Base-by-base conservation (phyloP, 2,329 filamentous ascomycete genomes). In the Fusarium dlaminii region DNA sequence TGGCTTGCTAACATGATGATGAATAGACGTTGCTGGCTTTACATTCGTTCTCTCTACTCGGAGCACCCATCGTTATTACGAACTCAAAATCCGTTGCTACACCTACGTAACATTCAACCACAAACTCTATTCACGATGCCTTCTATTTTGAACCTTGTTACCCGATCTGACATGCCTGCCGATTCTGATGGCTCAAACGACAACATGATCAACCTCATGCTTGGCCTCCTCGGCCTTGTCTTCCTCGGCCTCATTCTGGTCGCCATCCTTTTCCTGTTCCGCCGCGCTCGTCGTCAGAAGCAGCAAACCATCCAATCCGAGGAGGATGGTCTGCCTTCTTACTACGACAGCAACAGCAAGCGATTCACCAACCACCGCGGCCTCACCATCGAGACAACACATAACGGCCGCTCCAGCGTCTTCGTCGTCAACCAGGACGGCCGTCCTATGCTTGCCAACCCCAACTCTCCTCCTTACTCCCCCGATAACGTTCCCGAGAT, bases 401-500 rank as follows among this genome's bases (percentile, higher is more conserved):
- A 86, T 78, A 82, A 85, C 69, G 88, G 88, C 77, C 88, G 87
- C 75, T 90, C 91, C 63, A 94, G 94, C 70, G 88, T 96, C 75
- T 89, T 94, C 70, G 90, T 96, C 78, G 93, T 94, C 81, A 90
- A 93, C 78, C 92, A 94, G 82, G 94, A 96, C 83, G 90, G 92
- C 72, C 84, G 88, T 80, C 90, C 90, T 74, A 91, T 97, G 84
- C 90, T 96, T 75, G 88, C 91, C 74, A 93, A 93, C 83, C 93
- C 93, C 37, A 87, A 89, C 68, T 92, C 91, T 72, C 92, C 94
- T 22, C 93, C 95, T 29, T 86, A 92, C 78, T 94, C 92, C 51
- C 92, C 93, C n/a, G 94, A 90, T 83, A 92, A 93, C 75, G 89
- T 98, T 34, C 96, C 96, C 27, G 94, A 98, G 85, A 99, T 99